These are phyloP conservation scores for Exophiala sp. DNA, from an alignment of 2,329 filamentous ascomycete genomes.

Conservation along the genomic window DNA sequence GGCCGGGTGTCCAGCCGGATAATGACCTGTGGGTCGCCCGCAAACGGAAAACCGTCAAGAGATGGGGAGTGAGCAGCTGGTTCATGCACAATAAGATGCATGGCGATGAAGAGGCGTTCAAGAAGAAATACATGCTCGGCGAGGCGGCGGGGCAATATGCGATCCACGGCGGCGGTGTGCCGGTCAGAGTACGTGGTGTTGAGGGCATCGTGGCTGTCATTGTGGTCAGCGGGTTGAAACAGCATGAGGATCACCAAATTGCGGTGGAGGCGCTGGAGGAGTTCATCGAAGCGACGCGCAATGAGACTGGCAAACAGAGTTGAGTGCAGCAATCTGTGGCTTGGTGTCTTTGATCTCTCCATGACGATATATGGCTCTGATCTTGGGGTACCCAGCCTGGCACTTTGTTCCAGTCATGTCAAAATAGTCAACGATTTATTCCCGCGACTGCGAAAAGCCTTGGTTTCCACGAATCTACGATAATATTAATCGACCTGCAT, in stretches of 20 bases:
- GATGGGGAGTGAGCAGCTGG: constrained; percentile 70
- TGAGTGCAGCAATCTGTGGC: no score
- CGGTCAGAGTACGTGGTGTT: constrained; percentile 67
- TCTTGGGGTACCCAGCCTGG: no score
- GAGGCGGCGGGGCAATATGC: constrained; percentile 60
- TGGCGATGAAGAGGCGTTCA: constrained; percentile 63
- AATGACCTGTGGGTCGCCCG: constrained; percentile 68
- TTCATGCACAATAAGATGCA: constrained; percentile 65
- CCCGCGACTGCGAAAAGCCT: no score
- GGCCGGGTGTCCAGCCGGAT: constrained; percentile 66
- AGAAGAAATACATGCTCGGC: constrained; percentile 61
- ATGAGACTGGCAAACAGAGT: background rate
- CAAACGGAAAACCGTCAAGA: constrained; percentile 68
- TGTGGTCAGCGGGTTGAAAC: constrained; percentile 71
- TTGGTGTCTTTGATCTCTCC: no score
- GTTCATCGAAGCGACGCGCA: constrained; percentile 35
- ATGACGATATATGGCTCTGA: no score
- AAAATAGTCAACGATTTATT: no score
- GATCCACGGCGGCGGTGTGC: constrained; percentile 74
- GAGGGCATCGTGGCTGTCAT: constrained; percentile 69
- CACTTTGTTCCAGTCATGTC: no score
- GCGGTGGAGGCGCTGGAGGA: constrained; percentile 66
- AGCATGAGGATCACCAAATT: constrained; percentile 73
- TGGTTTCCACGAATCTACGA: no score
- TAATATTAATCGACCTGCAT: no score